phyloP scores from a whole-genome alignment of 1,284 basidiomycete genomes.

The Coniophora puteana region DNA sequence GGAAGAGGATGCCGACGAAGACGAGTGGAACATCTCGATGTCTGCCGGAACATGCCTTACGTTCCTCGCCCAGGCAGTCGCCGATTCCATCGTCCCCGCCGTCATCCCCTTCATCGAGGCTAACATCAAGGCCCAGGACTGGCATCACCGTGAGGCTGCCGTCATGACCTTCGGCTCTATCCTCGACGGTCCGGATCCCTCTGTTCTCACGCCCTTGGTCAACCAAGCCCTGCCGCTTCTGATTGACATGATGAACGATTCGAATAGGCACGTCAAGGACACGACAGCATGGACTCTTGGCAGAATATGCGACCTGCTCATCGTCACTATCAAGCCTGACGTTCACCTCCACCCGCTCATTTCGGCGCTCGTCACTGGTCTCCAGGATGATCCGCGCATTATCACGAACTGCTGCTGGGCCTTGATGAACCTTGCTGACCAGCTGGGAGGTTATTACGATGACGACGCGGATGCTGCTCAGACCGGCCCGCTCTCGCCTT shows the following conservation, averaged over 20 bases:
- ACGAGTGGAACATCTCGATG: slow-evolving; percentile 99
- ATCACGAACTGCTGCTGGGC: slow-evolving; percentile 96
- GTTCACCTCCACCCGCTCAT: slow-evolving; percentile 85
- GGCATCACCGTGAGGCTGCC: slow-evolving; percentile 95
- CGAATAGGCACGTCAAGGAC: slow-evolving; percentile 88
- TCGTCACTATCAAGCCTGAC: slow-evolving; percentile 86
- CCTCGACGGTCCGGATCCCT: slow-evolving; percentile 91
- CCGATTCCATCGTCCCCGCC: slow-evolving; percentile 86
- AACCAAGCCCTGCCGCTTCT: slow-evolving; percentile 92
- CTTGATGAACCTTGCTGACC: slow-evolving; percentile 91
- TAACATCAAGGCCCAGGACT: slow-evolving; percentile 90
- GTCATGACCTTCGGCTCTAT: slow-evolving; percentile 99
- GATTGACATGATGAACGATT: slow-evolving; percentile 93
- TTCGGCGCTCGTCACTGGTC: slow-evolving; percentile 78
- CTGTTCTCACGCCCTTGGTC: slow-evolving; percentile 86
- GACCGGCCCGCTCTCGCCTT: slow-evolving; percentile 76
- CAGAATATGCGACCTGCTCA: slow-evolving; percentile 89
- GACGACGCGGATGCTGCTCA: slow-evolving; percentile 46
- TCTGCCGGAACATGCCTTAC: slow-evolving; percentile 93
- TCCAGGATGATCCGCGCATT: slow-evolving; percentile 84
- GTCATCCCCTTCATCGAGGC: slow-evolving; percentile 98
- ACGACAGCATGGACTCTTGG: slow-evolving; percentile 98
- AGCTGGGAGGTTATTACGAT: slow-evolving; percentile 64
- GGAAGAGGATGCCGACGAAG: slow-evolving; percentile 96
- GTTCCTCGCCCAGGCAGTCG: slow-evolving; percentile 87